phyloP scores from a whole-genome alignment of 805 yeast genomes.

The Candida peoriensis region DNA sequence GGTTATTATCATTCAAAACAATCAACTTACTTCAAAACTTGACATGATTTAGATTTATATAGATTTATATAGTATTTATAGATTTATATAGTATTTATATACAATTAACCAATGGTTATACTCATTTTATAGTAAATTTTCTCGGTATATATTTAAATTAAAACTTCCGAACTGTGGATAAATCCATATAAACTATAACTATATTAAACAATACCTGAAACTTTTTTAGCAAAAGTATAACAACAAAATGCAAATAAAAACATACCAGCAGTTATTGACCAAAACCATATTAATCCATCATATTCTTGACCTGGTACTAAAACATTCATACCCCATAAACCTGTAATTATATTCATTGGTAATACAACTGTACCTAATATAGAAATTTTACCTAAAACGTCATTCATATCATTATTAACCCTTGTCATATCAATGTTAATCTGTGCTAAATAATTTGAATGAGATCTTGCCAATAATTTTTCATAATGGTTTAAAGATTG shows the following conservation, averaged over 20 bases:
- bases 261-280: constrained; percentile 44
- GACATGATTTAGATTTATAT: too few species aligned
- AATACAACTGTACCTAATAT: constrained; percentile 91
- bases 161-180: too few species aligned
- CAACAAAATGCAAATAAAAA: constrained; percentile 39
- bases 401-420: constrained; percentile 95
- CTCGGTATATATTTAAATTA: too few species aligned
- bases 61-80: too few species aligned
- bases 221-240: constrained; percentile 43
- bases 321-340: constrained; percentile 99
- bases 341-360: constrained; percentile 93
- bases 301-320: constrained; percentile 86
- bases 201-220: constrained; percentile 33
- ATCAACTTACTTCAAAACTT: too few species aligned
- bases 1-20: too few species aligned
- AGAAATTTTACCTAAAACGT: constrained; percentile 89
- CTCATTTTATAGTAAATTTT: too few species aligned
- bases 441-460: constrained; percentile 93
- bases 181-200: too few species aligned
- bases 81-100: too few species aligned
- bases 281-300: constrained; percentile 64
- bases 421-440: constrained; percentile 96
- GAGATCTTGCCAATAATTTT: constrained; percentile 89
- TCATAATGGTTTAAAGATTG: constrained; percentile 93
- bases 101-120: too few species aligned